Base-by-base conservation (phyloP, 2,329 filamentous ascomycete genomes). In the Pseudogymnoascus sp. region DNA sequence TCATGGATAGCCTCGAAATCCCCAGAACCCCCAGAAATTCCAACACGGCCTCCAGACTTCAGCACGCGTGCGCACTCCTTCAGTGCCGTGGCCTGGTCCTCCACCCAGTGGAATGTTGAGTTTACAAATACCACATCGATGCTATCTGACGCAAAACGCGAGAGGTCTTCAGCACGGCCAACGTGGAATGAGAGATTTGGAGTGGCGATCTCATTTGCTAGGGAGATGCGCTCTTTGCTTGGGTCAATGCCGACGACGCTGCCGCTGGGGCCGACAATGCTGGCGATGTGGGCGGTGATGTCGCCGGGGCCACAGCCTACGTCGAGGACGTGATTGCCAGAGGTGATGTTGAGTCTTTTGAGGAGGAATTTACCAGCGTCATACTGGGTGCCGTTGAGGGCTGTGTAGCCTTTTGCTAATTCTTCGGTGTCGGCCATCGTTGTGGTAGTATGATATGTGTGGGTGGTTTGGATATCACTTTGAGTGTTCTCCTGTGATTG, bases 241-340 rank as follows among this genome's bases (percentile, higher is more conserved):
- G 74, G 71, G 63, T 76, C 74, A 60, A 76, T 72, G 52, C 71
- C 72, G 10, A 66, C 64, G 5, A 64, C 64, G 8, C 45, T 18
- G 3, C 64, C 62, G 12, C 42, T 58, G 9, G 65, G 64, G 29
- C 67, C 68, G 6, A 69, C 67, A 12, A 67, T 55, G 40, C 67
- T 64, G 13, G 69, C 65, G 5, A 71, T 67, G 60, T 66, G 61
- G 6, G 67, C 42, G 5, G 70, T 69, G 7, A 73, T 67, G 18
- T 72, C 69, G 13, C 72, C 73, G 1, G 71, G 71, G 6, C 73
- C 73, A 60, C 72, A 73, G 40, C 72, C 72, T 39, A 72, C 69
- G 55, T 74, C 72, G 13, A 74, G 70, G 40, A 74, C 65, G 29
- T 48, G 62, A 62, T 68, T 64, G 18, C 66, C 66, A 6, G 59